Conservation (phyloP, 176 grass and related monocot species). For the Bolboschoenus planiculmis region DNA sequence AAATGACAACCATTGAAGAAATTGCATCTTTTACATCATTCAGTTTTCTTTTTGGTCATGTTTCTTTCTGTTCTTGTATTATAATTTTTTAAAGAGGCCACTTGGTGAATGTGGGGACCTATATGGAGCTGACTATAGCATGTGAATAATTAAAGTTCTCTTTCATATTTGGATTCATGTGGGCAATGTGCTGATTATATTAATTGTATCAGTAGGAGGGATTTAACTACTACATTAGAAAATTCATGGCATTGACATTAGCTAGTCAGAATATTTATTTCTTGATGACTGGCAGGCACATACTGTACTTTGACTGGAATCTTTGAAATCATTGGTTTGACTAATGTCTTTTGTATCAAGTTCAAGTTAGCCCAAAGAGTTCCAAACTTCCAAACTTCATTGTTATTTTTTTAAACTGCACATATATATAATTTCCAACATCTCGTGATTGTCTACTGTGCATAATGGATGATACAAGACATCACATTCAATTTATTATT, state of each 20-base stretch:
- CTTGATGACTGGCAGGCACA: not conserved
- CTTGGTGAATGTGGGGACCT: constrained; percentile 5
- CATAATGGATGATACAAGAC: not conserved
- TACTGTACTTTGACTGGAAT: not conserved
- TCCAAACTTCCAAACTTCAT: not conserved
- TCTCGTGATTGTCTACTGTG: not conserved
- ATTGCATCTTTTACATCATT: not conserved
- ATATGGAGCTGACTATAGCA: not conserved
- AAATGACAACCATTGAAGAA: not conserved
- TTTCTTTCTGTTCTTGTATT: not conserved
- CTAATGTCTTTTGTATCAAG: not conserved
- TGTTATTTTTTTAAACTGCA: not conserved
- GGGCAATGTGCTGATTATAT: not conserved
- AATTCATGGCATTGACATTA: not conserved
- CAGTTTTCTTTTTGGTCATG: not conserved
- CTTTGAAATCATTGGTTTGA: constrained; percentile 11
- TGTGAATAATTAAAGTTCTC: not conserved
- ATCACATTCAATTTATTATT: not conserved
- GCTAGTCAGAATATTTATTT: not conserved
- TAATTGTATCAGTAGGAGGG: not conserved
- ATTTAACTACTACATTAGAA: not conserved
- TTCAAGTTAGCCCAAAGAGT: not conserved
- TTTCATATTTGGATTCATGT: constrained; percentile 2
- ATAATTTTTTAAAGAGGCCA: not conserved
- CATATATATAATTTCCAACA: not conserved